Evolutionary conservation across 257 asterid genomes (phyloP).

Genomic region (Verbascum thapsus): DNA sequence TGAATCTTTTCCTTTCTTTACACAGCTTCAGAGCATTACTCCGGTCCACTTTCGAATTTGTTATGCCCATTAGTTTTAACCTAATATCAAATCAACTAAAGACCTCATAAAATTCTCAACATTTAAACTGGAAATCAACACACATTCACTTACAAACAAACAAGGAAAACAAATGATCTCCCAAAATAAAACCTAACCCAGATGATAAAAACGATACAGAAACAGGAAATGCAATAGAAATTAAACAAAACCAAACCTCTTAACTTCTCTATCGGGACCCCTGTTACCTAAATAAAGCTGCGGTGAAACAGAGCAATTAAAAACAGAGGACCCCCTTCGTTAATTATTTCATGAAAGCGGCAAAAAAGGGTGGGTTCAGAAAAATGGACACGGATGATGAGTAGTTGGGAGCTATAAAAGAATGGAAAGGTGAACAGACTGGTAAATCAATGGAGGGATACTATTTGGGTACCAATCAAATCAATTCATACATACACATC

Average conservation of each 20-base stretch:
- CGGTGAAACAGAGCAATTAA: conserved; percentile 28
- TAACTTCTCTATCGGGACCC: conserved; percentile 8
- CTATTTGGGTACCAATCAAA: no score
- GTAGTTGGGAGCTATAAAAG: conserved; percentile 34
- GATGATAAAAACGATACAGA: conserved; percentile 16
- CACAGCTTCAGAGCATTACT: conserved; percentile 79
- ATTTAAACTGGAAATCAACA: conserved; percentile 17
- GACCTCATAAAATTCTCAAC: conserved; percentile 25
- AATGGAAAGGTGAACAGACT: no score
- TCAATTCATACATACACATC: conserved; percentile 36
- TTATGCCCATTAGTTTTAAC: conserved; percentile 56
- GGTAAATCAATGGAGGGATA: conserved; percentile 36
- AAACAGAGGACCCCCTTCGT: conserved; percentile 27
- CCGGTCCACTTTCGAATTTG: conserved; percentile 71
- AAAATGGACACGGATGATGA: conserved; percentile 24
- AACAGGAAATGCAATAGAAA: neutral
- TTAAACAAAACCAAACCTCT: conserved; percentile 21
- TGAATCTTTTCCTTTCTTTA: conserved; percentile 78
- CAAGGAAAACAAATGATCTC: neutral
- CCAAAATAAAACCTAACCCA: conserved; percentile 18
- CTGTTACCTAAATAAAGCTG: conserved; percentile 26
- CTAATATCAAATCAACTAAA: conserved; percentile 25
- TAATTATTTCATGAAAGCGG: conserved; percentile 26
- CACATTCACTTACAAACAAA: conserved; percentile 8
- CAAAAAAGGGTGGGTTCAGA: conserved; percentile 11